Conservation (phyloP, 2,329 filamentous ascomycete genomes). For the Aspergillus sp. region DNA sequence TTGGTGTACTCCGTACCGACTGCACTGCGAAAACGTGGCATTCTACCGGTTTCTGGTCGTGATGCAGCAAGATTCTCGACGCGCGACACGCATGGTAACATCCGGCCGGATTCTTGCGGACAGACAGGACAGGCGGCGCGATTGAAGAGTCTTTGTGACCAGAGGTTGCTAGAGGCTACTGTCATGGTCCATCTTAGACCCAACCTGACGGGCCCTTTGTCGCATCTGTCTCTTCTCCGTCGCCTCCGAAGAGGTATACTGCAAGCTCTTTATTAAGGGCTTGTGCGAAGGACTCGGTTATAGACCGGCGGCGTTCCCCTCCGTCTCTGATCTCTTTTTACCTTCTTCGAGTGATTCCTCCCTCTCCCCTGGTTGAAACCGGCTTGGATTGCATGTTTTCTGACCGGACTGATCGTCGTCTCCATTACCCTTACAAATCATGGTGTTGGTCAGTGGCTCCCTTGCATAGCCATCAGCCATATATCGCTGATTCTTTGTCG, state of each 20-base stretch:
- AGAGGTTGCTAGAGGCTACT: too few species aligned
- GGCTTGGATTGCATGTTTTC: too few species aligned
- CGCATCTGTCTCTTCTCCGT: too few species aligned
- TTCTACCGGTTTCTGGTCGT: constrained; percentile 6
- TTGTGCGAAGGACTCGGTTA: neutral
- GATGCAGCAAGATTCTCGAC: constrained; percentile 9
- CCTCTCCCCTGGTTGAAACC: neutral
- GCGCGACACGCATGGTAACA: constrained; percentile 6
- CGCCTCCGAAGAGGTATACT: too few species aligned
- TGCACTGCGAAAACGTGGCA: constrained; percentile 18
- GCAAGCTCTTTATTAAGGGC: neutral
- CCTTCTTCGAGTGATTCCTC: neutral
- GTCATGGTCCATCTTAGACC: too few species aligned
- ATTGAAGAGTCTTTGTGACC: neutral
- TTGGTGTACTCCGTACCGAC: constrained; percentile 1
- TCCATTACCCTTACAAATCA: constrained; percentile 10
- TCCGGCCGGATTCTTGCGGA: constrained; percentile 13
- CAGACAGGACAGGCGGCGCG: constrained; percentile 5
- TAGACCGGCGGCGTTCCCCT: neutral
- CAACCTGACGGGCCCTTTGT: too few species aligned
- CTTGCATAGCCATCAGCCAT: constrained; percentile 18
- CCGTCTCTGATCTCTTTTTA: neutral
- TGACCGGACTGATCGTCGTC: constrained; percentile 2
- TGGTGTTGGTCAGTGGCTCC: constrained; percentile 11
- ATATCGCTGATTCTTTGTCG: constrained; percentile 2